A percentile compares a stretch with the other conserved stretches of the same genome.
Evolutionary conservation across 768 basidiomycete species (phyloP).

Genomic region (Aureoboletus auriporus): DNA sequence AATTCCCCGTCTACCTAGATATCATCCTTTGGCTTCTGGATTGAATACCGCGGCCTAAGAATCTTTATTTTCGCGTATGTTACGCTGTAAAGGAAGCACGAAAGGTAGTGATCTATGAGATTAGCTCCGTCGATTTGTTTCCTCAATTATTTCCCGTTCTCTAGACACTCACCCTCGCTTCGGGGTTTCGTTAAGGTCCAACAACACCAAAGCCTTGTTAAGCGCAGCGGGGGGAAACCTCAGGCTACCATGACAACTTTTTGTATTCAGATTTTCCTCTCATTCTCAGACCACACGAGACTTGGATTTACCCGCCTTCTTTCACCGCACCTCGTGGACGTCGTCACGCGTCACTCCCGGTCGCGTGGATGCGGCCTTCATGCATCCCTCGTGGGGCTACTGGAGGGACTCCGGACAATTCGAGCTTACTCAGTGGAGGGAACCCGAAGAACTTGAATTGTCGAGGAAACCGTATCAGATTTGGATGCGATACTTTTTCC

Average conservation of each 20-base stretch:
- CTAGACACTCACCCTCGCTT: not conserved
- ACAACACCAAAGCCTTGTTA: conserved; percentile 54
- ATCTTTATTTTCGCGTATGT: not conserved
- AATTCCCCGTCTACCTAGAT: not conserved
- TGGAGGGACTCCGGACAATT: conserved; percentile 56
- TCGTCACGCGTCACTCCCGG: conserved; percentile 7
- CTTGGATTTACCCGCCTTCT: conserved; percentile 34
- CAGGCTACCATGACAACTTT: not conserved
- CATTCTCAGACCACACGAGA: conserved; percentile 43
- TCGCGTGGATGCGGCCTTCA: conserved; percentile 25
- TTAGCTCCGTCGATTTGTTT: conserved; percentile 31
- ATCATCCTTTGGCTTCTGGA: no score
- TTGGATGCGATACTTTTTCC: conserved; percentile 55
- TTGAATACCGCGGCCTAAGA: not conserved
- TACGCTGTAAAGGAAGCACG: conserved; percentile 2
- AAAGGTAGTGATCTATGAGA: conserved; percentile 49
- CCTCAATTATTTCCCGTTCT: conserved; percentile 4
- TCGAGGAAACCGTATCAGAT: conserved; percentile 49
- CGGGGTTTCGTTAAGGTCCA: conserved; percentile 41
- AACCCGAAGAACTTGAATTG: conserved; percentile 38
- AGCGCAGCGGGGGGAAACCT: conserved; percentile 21
- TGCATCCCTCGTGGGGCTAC: conserved; percentile 65
- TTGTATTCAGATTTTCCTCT: conserved; percentile 53
- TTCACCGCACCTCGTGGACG: conserved; percentile 39
- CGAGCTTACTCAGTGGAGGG: conserved; percentile 56